Evolutionary conservation across 129 eudicot genomes (phyloP).

Genomic region (Flaveria sonorensis): DNA sequence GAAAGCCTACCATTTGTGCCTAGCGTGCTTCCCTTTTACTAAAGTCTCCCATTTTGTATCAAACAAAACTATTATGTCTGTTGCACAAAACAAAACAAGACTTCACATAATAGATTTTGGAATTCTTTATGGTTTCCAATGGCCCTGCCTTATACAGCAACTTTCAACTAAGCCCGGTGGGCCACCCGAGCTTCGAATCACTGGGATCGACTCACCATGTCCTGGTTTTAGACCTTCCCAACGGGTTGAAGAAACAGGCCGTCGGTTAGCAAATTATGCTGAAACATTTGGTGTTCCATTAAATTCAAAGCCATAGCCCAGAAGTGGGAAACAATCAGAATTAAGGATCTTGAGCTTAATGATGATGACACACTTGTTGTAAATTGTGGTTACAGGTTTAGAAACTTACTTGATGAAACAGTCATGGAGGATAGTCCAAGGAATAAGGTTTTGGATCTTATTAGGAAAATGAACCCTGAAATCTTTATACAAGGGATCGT

Average conservation of each 20-base stretch:
- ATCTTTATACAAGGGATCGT: constrained; percentile 64
- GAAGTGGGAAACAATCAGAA: constrained; percentile 69
- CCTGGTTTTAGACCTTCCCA: constrained; percentile 80
- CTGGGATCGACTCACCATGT: constrained; percentile 74
- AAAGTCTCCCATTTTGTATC: constrained; percentile 59
- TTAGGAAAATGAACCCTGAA: constrained; percentile 58
- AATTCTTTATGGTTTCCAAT: constrained; percentile 73
- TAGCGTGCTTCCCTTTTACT: constrained; percentile 58
- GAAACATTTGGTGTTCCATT: constrained; percentile 59
- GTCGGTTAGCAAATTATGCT: constrained; percentile 65
- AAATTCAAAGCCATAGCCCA: constrained; percentile 72
- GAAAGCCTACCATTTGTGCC: constrained; percentile 70
- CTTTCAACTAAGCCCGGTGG: constrained; percentile 65
- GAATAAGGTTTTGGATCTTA: constrained; percentile 54
- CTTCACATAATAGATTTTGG: constrained; percentile 81
- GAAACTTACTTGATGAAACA: constrained; percentile 68
- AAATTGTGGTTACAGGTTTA: constrained; percentile 54
- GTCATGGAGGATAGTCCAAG: constrained; percentile 71
- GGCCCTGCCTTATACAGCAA: constrained; percentile 69
- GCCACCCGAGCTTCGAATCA: constrained; percentile 73
- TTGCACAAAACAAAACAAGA: constrained; percentile 48
- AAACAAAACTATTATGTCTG: constrained; percentile 56
- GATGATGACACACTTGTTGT: constrained; percentile 62
- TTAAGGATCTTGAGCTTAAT: constrained; percentile 63
- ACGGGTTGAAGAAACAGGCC: constrained; percentile 81